These are phyloP conservation scores for Ophiostoma montium DNA, from an alignment of 2,329 filamentous ascomycete species.

Conservation along the genomic window DNA sequence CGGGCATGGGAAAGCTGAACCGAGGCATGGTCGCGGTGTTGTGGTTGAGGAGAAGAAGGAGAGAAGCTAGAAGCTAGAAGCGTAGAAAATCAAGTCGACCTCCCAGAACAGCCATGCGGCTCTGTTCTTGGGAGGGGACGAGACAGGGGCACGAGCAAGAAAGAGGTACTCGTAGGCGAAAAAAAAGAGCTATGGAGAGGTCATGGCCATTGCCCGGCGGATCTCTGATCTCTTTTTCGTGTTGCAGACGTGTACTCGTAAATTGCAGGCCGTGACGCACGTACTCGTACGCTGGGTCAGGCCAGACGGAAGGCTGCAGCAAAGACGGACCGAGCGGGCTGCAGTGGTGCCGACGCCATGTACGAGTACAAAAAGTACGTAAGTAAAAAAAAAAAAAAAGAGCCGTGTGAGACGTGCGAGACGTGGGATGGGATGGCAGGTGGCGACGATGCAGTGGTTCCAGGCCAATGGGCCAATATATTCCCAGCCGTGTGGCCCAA, in stretches of 20 bases:
- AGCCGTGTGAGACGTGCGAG: background rate
- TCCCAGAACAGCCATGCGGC: background rate
- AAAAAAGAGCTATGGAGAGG: background rate
- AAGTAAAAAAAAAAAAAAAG: no score
- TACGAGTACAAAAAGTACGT: no score
- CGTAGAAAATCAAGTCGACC: background rate
- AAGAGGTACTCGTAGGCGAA: no score
- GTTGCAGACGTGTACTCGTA: background rate
- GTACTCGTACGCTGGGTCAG: background rate
- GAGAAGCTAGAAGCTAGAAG: background rate
- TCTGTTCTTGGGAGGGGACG: background rate
- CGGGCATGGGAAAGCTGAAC: conserved; percentile 34
- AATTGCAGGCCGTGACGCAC: background rate
- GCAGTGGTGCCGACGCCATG: background rate
- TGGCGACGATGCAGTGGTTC: background rate
- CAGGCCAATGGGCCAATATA: background rate
- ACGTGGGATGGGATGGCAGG: background rate
- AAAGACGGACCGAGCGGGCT: no score
- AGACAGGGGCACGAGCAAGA: no score
- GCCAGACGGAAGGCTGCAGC: background rate
- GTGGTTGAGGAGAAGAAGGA: background rate
- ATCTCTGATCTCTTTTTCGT: no score
- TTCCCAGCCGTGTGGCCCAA: no score
- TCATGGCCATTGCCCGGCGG: background rate
- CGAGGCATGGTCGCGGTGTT: conserved; percentile 20